Evolutionary conservation across 345 rosid genomes (phyloP).

Genomic region (Eutrema japonicum): DNA sequence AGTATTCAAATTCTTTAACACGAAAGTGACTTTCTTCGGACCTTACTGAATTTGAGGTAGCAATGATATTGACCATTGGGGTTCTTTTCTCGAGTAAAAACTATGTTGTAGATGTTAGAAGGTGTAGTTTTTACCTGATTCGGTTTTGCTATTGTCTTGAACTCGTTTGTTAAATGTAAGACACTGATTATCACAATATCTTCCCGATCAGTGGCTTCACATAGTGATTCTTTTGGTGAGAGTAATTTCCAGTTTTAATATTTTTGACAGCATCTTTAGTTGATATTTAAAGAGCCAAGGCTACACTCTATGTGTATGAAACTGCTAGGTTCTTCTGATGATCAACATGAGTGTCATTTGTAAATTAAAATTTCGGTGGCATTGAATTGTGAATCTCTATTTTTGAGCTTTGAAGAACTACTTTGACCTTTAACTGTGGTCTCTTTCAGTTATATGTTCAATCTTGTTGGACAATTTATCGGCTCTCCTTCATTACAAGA

Average conservation of each 20-base stretch:
- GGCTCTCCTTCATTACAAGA: slow-evolving; percentile 71
- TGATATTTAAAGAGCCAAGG: slow-evolving; percentile 24
- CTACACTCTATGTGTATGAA: slow-evolving; percentile 25
- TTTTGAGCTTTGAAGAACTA: neutral
- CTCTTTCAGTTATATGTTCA: slow-evolving; percentile 77
- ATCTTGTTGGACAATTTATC: slow-evolving; percentile 82
- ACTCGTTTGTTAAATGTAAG: slow-evolving; percentile 12
- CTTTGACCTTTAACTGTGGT: slow-evolving; percentile 36
- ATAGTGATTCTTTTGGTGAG: slow-evolving; percentile 23
- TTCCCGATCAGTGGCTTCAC: slow-evolving; percentile 11
- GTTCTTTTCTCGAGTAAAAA: slow-evolving; percentile 23
- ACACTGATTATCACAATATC: slow-evolving; percentile 15
- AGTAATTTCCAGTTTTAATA: slow-evolving; percentile 19
- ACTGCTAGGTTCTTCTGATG: slow-evolving; percentile 20
- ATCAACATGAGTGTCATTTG: slow-evolving; percentile 15
- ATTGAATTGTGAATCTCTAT: slow-evolving; percentile 11
- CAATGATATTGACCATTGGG: slow-evolving; percentile 25
- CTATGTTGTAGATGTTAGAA: slow-evolving; percentile 16
- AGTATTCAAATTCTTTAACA: slow-evolving; percentile 8
- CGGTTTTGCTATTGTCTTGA: neutral
- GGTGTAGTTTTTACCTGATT: slow-evolving; percentile 25
- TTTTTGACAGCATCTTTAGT: slow-evolving; percentile 6
- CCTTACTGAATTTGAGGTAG: slow-evolving; percentile 16
- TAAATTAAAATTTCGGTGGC: slow-evolving; percentile 18
- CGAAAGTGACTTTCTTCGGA: slow-evolving; percentile 22